Conservation (phyloP, 441 rosid genomes). For the Breynia disticha region DNA sequence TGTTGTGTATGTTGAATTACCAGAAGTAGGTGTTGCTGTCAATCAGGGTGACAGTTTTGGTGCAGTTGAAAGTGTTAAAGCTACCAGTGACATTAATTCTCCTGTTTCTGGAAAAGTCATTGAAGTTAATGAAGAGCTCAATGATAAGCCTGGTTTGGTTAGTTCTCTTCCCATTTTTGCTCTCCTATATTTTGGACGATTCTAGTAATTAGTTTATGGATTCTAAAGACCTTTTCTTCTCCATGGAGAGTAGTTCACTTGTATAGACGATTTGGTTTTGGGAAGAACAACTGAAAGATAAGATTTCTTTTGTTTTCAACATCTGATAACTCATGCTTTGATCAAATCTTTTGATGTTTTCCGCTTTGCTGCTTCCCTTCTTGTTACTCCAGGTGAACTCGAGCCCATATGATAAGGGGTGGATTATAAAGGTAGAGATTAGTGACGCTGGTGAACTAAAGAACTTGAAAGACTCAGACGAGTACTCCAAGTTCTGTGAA, state of each 20-base stretch:
- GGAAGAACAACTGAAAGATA: too few relatives aligned
- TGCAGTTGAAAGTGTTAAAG: slow-evolving; percentile 97
- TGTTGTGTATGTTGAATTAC: slow-evolving; percentile 89
- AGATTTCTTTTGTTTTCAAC: too few relatives aligned
- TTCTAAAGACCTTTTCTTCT: too few relatives aligned
- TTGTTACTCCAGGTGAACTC: slow-evolving; percentile 55
- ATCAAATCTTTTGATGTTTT: neutral
- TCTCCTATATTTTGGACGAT: neutral
- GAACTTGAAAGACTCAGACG: slow-evolving; percentile 62
- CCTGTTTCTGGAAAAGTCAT: slow-evolving; percentile 82
- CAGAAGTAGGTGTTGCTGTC: slow-evolving; percentile 58
- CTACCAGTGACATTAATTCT: slow-evolving; percentile 78
- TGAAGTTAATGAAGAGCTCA: slow-evolving; percentile 60
- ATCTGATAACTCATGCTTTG: neutral
- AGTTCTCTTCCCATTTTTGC: slow-evolving; percentile 22
- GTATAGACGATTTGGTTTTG: too few relatives aligned
- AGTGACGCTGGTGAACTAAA: slow-evolving; percentile 42
- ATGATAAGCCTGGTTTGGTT: slow-evolving; percentile 59
- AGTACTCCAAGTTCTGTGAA: slow-evolving; percentile 75
- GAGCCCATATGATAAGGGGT: slow-evolving; percentile 72
- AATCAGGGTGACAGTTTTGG: slow-evolving; percentile 69
- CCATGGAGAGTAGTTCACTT: too few relatives aligned
- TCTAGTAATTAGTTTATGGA: neutral
- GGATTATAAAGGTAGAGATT: slow-evolving; percentile 77
- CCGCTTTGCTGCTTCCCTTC: neutral